Evolutionary conservation across 164 flowering plant species (phyloP), one percentile per base, ranked within the genome.

Genomic region (Nelumbo lutea): DNA sequence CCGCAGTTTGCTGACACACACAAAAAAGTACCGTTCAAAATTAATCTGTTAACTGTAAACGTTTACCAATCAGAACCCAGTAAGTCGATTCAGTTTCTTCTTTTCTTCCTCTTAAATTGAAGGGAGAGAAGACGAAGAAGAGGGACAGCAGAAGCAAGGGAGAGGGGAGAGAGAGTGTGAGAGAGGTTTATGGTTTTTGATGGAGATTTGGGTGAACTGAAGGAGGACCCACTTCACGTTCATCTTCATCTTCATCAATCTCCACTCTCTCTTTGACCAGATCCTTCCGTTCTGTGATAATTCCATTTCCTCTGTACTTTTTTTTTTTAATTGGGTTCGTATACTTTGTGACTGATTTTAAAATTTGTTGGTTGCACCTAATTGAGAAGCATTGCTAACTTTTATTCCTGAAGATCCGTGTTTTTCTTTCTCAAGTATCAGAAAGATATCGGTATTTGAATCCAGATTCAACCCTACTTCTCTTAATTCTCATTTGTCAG

Each of bases 401-500:
- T 62, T 66, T 63, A 10, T 51, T 57, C 44, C 59, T 14, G 2
- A 59, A 27, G 51, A 61, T 48, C 43, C 63, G 62, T 63, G 40
- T 70, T 70, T 9, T 39, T 56, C 15, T 68, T 40, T 41, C 44
- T 13, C 2, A 45, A 42, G 63, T 53, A 62, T 71, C 43, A n/a
- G 51, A 75, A 67, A 83, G 82, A 76, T 78, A 76, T 75, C 45
- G 73, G 76, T 62, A 77, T 76, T 68, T 73, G 69, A 75, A 76
- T 41, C 80, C 64, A 52, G 41, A 47, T 59, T 60, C 56, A 1
- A 15, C 41, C 13, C 56, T 4, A 53, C 57, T 53, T 15, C 48
- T 48, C 58, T 51, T 72, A 9, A 60, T 72, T 38, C 43, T 6
- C 46, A 42, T 64, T 43, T 52, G 60, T 59, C 66, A 64, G 62